Evolutionary conservation across 83 land plant species (phyloP).

Genomic region (Larix sibirica): DNA sequence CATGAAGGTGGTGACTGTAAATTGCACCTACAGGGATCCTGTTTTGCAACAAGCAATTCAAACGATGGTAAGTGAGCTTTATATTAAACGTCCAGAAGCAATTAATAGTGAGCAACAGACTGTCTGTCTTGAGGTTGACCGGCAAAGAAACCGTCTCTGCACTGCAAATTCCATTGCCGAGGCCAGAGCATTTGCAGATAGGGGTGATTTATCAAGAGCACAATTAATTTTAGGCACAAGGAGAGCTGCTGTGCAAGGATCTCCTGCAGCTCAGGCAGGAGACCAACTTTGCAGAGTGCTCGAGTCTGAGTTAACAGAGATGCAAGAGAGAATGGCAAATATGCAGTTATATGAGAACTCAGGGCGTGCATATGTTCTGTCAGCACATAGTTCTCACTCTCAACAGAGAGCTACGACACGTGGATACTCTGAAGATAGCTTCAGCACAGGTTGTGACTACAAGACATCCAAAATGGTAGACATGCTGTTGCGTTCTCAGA

Average conservation of each 20-base stretch:
- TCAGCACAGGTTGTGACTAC: slow-evolving; percentile 20
- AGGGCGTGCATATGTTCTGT: slow-evolving; percentile 41
- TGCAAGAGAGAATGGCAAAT: slow-evolving; percentile 37
- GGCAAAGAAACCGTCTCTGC: slow-evolving; percentile 30
- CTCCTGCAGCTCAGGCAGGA: slow-evolving; percentile 30
- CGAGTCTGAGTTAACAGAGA: slow-evolving; percentile 34
- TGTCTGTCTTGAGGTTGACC: slow-evolving; percentile 29
- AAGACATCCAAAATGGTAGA: slow-evolving; percentile 40
- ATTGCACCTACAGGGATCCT: slow-evolving; percentile 26
- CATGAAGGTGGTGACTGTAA: slow-evolving; percentile 9
- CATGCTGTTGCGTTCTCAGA: slow-evolving; percentile 37
- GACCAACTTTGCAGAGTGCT: slow-evolving; percentile 32
- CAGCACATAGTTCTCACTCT: slow-evolving; percentile 48
- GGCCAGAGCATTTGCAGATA: slow-evolving; percentile 27
- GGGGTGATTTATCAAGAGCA: slow-evolving; percentile 26
- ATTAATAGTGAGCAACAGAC: slow-evolving; percentile 1
- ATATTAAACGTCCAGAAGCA: slow-evolving; percentile 14
- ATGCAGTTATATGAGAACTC: slow-evolving; percentile 37
- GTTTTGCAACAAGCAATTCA: slow-evolving; percentile 15
- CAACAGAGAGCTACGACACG: slow-evolving; percentile 42
- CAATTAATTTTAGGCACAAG: slow-evolving; percentile 14
- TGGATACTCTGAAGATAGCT: slow-evolving; percentile 20
- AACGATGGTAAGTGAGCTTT: slow-evolving; percentile 13
- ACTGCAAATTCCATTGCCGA: slow-evolving; percentile 23
- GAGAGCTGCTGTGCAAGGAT: slow-evolving; percentile 13